Percentiles rank a stretch among this genome's conserved stretches.
phyloP scores from a whole-genome alignment of 2,329 filamentous ascomycete species.

The Dothideomycetes sp. region DNA sequence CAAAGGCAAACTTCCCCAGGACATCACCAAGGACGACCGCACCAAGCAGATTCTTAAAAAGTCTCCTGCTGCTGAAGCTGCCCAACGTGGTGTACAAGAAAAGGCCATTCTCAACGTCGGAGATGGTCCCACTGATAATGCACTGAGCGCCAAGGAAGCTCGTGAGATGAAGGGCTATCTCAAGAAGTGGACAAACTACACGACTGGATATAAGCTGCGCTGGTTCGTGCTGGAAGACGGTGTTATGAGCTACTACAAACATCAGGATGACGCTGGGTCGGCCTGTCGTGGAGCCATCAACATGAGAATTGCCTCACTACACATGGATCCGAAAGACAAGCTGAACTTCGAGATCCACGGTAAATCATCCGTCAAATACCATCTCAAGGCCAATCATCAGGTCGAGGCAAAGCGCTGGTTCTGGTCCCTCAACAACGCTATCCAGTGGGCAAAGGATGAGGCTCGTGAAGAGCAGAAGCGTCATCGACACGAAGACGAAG shows the following conservation, averaged over 20 bases:
- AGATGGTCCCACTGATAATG: constrained; percentile 36
- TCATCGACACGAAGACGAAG: constrained; percentile 63
- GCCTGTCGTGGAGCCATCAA: constrained; percentile 97
- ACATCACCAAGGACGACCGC: constrained; percentile 89
- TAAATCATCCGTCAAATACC: constrained; percentile 97
- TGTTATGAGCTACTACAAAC: constrained; percentile 96
- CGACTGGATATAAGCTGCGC: constrained; percentile 87
- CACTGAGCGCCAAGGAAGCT: constrained; percentile 69
- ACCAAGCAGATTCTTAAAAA: constrained; percentile 84
- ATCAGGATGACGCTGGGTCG: constrained; percentile 93
- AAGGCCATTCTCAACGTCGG: constrained; percentile 68
- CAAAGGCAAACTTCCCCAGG: constrained; percentile 90
- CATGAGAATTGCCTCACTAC: constrained; percentile 89
- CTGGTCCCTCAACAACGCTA: constrained; percentile 97
- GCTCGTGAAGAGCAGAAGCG: constrained; percentile 80
- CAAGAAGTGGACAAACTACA: constrained; percentile 99
- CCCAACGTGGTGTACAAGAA: constrained; percentile 91
- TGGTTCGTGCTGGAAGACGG: constrained; percentile 99
- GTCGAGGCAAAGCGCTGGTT: constrained; percentile 98
- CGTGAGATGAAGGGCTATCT: constrained; percentile 97
- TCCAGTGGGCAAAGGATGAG: constrained; percentile 97
- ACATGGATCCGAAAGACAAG: constrained; percentile 97
- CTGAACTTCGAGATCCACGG: constrained; percentile 96
- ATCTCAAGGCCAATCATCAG: constrained; percentile 93
- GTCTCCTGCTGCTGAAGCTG: constrained; percentile 86